These are phyloP conservation scores for Mycogone perniciosa DNA, from an alignment of 2,329 filamentous ascomycete genomes.

Conservation along the genomic window DNA sequence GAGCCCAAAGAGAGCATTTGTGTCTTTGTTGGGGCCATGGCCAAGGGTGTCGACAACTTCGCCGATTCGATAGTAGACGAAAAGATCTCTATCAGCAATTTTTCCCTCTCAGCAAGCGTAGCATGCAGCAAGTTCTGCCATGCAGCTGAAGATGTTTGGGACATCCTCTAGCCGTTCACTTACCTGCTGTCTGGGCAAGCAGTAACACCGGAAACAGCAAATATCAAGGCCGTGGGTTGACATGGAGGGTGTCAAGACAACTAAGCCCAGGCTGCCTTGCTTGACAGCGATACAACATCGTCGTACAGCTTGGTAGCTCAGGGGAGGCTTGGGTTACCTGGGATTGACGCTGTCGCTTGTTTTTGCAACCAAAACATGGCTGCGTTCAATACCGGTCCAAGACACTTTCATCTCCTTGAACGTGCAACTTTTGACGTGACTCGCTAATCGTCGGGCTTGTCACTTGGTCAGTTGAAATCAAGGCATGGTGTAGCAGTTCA, in stretches of 20 bases:
- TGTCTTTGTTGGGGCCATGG: slow-evolving; percentile 97
- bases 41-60: slow-evolving; percentile 92
- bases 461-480: no score
- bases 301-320: slow-evolving; percentile 27
- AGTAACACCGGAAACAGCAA: slow-evolving; percentile 21
- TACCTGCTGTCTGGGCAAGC: slow-evolving; percentile 14
- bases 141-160: slow-evolving; percentile 93
- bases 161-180: slow-evolving; percentile 61
- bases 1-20: slow-evolving; percentile 85
- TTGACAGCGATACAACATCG: slow-evolving; percentile 68
- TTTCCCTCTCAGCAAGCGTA: slow-evolving; percentile 92
- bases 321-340: slow-evolving; percentile 54
- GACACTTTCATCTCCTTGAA: no score
- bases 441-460: no score
- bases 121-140: slow-evolving; percentile 99
- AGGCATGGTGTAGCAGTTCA: no score
- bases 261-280: slow-evolving; percentile 22
- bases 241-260: background rate
- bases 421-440: no score
- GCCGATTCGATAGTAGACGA: slow-evolving; percentile 93
- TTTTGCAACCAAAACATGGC: no score
- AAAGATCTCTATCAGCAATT: slow-evolving; percentile 97
- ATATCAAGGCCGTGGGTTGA: slow-evolving; percentile 5
- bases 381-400: no score
- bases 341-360: slow-evolving; percentile 56